Conservation (phyloP, 2,329 filamentous ascomycete species). For the Ophiostoma piceae region DNA sequence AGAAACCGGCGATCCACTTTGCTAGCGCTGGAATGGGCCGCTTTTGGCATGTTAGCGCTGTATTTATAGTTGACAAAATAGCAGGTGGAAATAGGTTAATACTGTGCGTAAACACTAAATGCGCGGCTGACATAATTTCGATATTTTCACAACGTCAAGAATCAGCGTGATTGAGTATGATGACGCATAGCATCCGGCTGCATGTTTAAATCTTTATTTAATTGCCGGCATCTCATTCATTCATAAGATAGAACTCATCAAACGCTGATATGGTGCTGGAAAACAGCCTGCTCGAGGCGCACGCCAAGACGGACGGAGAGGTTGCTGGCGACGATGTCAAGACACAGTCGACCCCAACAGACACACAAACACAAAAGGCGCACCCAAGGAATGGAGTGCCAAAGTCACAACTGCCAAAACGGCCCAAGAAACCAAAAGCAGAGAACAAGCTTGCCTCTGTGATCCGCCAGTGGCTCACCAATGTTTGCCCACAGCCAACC, state of each 20-base stretch:
- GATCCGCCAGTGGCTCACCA: slow-evolving; percentile 35
- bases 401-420: background rate
- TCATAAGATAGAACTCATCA: background rate
- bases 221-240: too few species aligned
- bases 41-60: background rate
- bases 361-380: background rate
- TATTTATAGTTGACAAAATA: background rate
- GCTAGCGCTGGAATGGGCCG: background rate
- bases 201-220: background rate
- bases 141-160: background rate
- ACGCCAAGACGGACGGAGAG: background rate
- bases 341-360: background rate
- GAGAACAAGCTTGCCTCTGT: slow-evolving; percentile 37
- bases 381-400: slow-evolving; percentile 31
- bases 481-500: background rate
- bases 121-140: background rate
- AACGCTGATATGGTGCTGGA: background rate
- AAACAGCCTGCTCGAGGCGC: background rate
- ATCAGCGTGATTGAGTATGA: background rate
- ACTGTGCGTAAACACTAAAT: background rate
- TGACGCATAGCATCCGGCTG: background rate
- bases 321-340: background rate
- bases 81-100: background rate
- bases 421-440: slow-evolving; percentile 30
- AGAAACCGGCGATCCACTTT: slow-evolving; percentile 6